Percentiles rank a stretch among this genome's conserved stretches.
These are phyloP conservation scores for Stephanodiscus triporus DNA, from an alignment of 108 stramenopile genomes.

Conservation along the genomic window DNA sequence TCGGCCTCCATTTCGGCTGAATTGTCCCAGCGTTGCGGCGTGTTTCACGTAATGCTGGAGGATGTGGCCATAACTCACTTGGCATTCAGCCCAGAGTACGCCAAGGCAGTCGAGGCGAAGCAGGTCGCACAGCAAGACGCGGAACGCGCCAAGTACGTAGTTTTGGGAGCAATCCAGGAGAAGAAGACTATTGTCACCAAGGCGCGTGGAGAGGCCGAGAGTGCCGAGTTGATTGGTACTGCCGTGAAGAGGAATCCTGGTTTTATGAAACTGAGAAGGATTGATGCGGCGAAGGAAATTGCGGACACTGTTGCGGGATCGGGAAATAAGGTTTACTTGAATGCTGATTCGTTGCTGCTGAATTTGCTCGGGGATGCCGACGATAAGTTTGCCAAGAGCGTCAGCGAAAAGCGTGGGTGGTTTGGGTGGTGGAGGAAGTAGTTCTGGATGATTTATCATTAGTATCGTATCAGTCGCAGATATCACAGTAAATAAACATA, in stretches of 20 bases:
- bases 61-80: slow-evolving; percentile 99
- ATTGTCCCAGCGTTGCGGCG: slow-evolving; percentile 78
- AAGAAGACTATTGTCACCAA: slow-evolving; percentile 98
- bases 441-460: background rate
- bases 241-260: slow-evolving; percentile 99
- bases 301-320: slow-evolving; percentile 90
- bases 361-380: slow-evolving; percentile 93
- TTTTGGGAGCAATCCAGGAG: slow-evolving; percentile 96
- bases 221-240: slow-evolving; percentile 95
- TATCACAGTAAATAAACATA: too few relatives aligned
- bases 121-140: slow-evolving; percentile 99
- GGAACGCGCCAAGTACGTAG: slow-evolving; percentile 98
- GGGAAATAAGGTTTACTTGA: slow-evolving; percentile 97
- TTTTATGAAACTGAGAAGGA: slow-evolving; percentile 98
- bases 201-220: slow-evolving; percentile 98
- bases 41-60: slow-evolving; percentile 91
- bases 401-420: slow-evolving; percentile 35
- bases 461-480: too few relatives aligned
- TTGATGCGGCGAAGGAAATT: slow-evolving; percentile 99
- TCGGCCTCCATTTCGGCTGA: slow-evolving; percentile 83
- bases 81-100: slow-evolving; percentile 98
- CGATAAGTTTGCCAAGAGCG: slow-evolving; percentile 84
- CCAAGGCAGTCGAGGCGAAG: slow-evolving; percentile 99
- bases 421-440: slow-evolving; percentile 17
- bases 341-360: slow-evolving; percentile 95